Percentiles rank a stretch among this genome's conserved stretches.
Conservation (phyloP, 2,329 filamentous ascomycete species). For the Aschersonia sp. region DNA sequence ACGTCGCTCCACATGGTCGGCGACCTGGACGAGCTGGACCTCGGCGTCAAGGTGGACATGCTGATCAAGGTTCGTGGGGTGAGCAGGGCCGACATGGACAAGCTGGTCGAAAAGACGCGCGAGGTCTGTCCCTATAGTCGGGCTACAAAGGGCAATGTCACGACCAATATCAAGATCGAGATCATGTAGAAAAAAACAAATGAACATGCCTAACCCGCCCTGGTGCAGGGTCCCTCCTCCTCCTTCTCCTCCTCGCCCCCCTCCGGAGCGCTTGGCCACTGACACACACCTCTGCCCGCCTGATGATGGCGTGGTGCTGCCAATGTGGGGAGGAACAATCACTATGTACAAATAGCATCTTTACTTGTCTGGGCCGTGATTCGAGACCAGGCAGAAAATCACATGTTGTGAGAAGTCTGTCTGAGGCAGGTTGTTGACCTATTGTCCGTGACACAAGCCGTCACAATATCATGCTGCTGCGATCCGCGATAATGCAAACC, state of each 20-base stretch:
- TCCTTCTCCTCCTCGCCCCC: too few species aligned
- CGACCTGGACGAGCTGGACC: slow-evolving; percentile 26
- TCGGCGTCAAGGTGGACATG: slow-evolving; percentile 28
- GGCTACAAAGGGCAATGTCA: slow-evolving; percentile 13
- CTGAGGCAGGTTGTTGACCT: not conserved
- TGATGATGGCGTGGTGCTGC: not conserved
- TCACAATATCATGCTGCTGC: not conserved
- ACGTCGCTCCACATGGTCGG: slow-evolving; percentile 28
- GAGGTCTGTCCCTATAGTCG: slow-evolving; percentile 14
- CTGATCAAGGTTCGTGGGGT: slow-evolving; percentile 19
- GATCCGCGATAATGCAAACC: not conserved
- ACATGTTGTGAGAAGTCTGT: not conserved
- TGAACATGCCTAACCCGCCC: too few species aligned
- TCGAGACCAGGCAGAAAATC: not conserved
- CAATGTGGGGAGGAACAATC: not conserved
- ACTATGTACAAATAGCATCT: not conserved
- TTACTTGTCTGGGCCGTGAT: not conserved
- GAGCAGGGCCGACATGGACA: slow-evolving; percentile 10
- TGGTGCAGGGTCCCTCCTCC: too few species aligned
- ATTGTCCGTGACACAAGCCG: not conserved
- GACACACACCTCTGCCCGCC: not conserved
- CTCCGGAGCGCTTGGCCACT: too few species aligned
- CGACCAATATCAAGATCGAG: slow-evolving; percentile 11
- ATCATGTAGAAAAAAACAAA: not conserved
- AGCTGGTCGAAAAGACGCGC: slow-evolving; percentile 12